Evolutionary conservation across 306 rosid genomes (phyloP), one percentile per base, ranked within the genome.

Genomic region (Argentina anserina): DNA sequence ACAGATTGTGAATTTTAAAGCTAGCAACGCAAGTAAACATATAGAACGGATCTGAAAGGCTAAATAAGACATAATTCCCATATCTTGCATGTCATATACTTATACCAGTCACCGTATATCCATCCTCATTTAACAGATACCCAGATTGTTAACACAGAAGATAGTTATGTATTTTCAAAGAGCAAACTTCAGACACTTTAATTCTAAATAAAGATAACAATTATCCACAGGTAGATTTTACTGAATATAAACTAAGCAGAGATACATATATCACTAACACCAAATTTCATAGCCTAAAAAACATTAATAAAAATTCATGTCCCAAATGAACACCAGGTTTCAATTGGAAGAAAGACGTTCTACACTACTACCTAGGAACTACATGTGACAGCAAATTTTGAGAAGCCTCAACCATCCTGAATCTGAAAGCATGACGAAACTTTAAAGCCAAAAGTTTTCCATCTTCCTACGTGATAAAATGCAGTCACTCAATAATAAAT

Each of bases 401-500:
- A 50, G 7, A 69, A 69, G 73, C 64, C 3, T 1, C 39, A 70
- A 70, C 34, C 18, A n/a, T 37, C 39, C 65, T 25, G 13, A 55
- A 39, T n/a, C n/a, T n/a, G n/a, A n/a, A n/a, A n/a, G n/a, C n/a
- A n/a, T n/a, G n/a, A n/a, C n/a, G n/a, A 75, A 80, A 74, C 69
- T 61, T 45, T 55, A 46, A 47, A 49, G 18, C 52, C 72, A 77
- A 73, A 66, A 25, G 31, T 37, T 66, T 36, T 76, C 68, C 73
- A 65, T 29, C 64, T 69, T 67, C 59, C 52, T n/a, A 75, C 64
- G 62, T 33, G n/a, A 70, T 78, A 60, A 37, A 73, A 40, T 59
- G 79, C 39, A 29, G 65, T 28, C 37, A 58, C 70, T 89, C 77
- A 93, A 60, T 93, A 93, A 78, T 91, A 93, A 52, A 93, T 89